These are phyloP conservation scores for Zoysia pacifica DNA, from an alignment of 176 grass and related monocot species.

Conservation along the genomic window DNA sequence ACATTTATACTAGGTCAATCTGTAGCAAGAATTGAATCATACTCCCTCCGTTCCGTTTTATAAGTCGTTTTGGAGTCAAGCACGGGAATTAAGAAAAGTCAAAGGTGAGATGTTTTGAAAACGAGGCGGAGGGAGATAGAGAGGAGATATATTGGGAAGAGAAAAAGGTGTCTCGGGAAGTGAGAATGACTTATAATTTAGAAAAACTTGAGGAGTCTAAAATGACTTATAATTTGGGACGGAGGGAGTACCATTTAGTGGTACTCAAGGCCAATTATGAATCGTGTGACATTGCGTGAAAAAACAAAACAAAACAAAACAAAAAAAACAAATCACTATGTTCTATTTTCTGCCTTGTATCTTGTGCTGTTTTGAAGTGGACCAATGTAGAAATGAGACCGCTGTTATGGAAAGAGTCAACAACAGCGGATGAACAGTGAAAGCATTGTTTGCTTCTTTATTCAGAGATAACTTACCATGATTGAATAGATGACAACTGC, in stretches of 20 bases:
- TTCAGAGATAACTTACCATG: not conserved
- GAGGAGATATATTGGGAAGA: too few species aligned
- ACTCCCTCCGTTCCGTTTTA: too few species aligned
- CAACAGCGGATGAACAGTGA: not conserved
- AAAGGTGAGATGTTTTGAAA: too few species aligned
- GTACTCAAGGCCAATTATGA: not conserved
- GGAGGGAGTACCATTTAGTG: slow-evolving; percentile 21
- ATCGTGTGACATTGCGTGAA: slow-evolving; percentile 22
- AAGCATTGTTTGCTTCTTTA: not conserved
- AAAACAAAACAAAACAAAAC: not conserved
- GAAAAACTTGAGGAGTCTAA: too few species aligned
- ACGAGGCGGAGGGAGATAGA: too few species aligned
- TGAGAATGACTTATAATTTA: too few species aligned
- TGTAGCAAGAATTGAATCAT: not conserved
- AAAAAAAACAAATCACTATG: slow-evolving; percentile 9
- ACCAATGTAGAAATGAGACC: not conserved
- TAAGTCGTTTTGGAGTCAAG: too few species aligned
- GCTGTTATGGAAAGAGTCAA: slow-evolving; percentile 12
- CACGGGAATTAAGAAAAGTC: too few species aligned
- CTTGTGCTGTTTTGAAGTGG: slow-evolving; percentile 19
- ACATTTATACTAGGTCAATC: slow-evolving; percentile 1
- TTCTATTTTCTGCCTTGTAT: slow-evolving; percentile 14
- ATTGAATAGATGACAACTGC: slow-evolving; percentile 3
- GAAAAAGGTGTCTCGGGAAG: too few species aligned
- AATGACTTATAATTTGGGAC: too few species aligned